Percentiles rank a stretch among this genome's conserved stretches.
phyloP scores from a whole-genome alignment of 192 early-diverging fungal genomes.

The Chytriomyces hyalinus region DNA sequence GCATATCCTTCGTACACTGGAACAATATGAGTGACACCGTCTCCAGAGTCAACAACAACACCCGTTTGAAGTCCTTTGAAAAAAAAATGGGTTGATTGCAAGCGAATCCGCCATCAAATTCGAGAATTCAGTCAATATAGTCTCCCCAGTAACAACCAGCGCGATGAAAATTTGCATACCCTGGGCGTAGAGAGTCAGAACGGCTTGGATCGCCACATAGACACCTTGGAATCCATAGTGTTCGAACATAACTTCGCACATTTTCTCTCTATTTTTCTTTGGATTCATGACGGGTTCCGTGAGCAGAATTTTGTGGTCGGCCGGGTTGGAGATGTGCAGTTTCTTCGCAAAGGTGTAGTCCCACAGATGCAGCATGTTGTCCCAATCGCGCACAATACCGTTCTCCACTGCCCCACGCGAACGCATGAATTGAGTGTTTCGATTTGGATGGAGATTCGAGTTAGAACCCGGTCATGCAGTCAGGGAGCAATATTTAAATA shows the following conservation, averaged over 20 bases:
- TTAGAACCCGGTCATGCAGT: too few relatives aligned
- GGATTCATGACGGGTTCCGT: conserved; percentile 98
- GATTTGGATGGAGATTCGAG: too few relatives aligned
- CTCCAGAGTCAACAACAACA: conserved; percentile 97
- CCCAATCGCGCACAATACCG: conserved; percentile 97
- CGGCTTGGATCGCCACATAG: conserved; percentile 96
- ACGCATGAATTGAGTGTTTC: too few relatives aligned
- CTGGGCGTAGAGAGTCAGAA: conserved; percentile 97
- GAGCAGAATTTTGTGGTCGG: conserved; percentile 90
- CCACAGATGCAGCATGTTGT: conserved; percentile 94
- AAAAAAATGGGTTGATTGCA: background rate
- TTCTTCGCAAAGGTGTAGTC: conserved; percentile 98
- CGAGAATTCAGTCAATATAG: too few relatives aligned
- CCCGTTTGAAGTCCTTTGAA: conserved; percentile 82
- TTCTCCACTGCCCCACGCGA: conserved; percentile 73
- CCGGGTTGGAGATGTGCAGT: conserved; percentile 80
- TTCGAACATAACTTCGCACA: conserved; percentile 97
- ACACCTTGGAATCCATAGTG: conserved; percentile 91
- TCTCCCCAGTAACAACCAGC: too few relatives aligned
- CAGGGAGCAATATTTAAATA: too few relatives aligned
- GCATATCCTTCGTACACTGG: conserved; percentile 97
- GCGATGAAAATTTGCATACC: conserved; percentile 54
- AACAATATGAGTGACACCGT: conserved; percentile 99
- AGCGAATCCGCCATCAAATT: too few relatives aligned
- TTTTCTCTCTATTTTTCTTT: conserved; percentile 85